Evolutionary conservation across 2,329 filamentous ascomycete species (phyloP).

Genomic region (Madurella fahalii): DNA sequence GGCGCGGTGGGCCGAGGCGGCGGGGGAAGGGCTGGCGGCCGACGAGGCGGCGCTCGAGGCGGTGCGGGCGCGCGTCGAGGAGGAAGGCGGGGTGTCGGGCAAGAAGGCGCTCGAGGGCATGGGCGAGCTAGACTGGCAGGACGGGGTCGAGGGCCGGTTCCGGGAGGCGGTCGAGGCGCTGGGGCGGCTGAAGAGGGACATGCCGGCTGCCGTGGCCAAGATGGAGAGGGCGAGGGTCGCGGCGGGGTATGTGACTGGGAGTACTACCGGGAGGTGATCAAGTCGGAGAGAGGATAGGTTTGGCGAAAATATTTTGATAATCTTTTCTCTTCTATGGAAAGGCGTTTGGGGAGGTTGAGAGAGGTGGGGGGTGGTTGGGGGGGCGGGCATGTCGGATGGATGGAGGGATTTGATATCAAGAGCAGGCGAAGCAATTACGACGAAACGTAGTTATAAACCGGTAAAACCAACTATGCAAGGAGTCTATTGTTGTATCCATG

Average conservation of each 20-base stretch:
- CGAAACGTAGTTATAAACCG: no score
- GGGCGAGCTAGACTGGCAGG: constrained; percentile 41
- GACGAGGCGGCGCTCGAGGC: constrained; percentile 45
- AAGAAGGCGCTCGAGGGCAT: constrained; percentile 25
- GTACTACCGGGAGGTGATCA: not conserved
- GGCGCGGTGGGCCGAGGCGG: constrained; percentile 37
- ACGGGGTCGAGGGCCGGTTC: constrained; percentile 45
- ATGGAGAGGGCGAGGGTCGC: constrained; percentile 62
- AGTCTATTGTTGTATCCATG: constrained; percentile 19
- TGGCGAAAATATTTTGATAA: no score
- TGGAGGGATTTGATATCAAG: not conserved
- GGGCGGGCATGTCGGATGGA: not conserved
- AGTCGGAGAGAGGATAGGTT: not conserved
- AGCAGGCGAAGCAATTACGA: no score
- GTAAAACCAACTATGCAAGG: constrained; percentile 3
- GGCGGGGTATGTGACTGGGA: constrained; percentile 47
- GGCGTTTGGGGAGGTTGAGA: not conserved
- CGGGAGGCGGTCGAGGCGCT: constrained; percentile 47
- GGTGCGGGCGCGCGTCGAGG: constrained; percentile 22
- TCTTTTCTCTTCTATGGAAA: no score
- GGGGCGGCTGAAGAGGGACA: constrained; percentile 52
- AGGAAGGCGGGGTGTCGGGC: constrained; percentile 13
- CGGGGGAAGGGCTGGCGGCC: constrained; percentile 38
- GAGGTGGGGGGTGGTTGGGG: not conserved
- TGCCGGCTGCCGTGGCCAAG: constrained; percentile 59